These are phyloP conservation scores for Mucuna pruriens DNA, from an alignment of 306 rosid genomes.

Conservation along the genomic window DNA sequence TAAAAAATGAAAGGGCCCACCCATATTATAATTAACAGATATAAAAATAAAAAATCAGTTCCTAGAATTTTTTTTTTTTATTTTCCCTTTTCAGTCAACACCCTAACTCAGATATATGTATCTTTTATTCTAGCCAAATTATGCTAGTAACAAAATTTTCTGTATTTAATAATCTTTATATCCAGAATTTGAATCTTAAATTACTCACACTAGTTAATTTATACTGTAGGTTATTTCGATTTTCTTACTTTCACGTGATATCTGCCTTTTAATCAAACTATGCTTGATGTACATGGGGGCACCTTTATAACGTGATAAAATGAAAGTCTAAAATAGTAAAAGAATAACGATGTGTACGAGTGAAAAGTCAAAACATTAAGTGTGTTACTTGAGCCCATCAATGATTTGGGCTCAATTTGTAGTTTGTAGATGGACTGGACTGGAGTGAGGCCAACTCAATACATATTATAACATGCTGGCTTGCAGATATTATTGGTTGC, in stretches of 20 bases:
- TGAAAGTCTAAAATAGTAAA: not conserved
- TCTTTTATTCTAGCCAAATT: too few relatives aligned
- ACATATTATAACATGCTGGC: too few relatives aligned
- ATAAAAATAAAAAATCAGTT: not conserved
- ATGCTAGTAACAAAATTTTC: too few relatives aligned
- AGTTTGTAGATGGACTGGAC: too few relatives aligned
- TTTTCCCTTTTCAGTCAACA: not conserved
- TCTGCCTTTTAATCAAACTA: not conserved
- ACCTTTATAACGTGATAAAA: not conserved
- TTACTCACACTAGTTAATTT: too few relatives aligned
- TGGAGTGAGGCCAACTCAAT: not conserved
- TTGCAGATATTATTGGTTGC: too few relatives aligned
- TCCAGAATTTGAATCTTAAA: too few relatives aligned
- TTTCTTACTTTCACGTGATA: not conserved
- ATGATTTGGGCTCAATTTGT: not conserved
- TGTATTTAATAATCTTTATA: too few relatives aligned
- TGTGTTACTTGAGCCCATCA: too few relatives aligned
- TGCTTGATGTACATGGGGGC: not conserved
- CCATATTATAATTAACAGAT: not conserved
- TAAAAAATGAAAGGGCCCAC: conserved; percentile 21
- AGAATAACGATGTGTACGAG: not conserved
- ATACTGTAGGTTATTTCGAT: too few relatives aligned
- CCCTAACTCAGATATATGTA: not conserved
- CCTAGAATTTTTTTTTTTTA: not conserved
- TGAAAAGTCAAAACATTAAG: not conserved